Percentiles rank a stretch among this genome's conserved stretches.
Evolutionary conservation across 208 protist genomes (phyloP).

Genomic region (Chromosphaera perkinsii): DNA sequence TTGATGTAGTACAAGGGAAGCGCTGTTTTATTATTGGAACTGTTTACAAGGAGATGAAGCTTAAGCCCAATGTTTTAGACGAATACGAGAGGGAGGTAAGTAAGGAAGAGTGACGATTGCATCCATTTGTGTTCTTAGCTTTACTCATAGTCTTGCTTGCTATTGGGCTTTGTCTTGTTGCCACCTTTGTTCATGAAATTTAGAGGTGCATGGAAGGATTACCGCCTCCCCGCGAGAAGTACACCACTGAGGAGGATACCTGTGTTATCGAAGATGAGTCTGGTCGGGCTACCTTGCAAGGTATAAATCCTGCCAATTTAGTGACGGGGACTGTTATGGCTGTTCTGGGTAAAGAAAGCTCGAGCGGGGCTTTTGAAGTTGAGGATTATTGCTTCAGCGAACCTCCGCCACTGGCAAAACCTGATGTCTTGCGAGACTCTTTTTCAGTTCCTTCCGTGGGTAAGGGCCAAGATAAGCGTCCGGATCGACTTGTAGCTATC

Average conservation of each 20-base stretch:
- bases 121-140: background rate
- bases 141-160: background rate
- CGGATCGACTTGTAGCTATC: background rate
- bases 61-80: background rate
- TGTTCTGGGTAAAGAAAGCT: constrained; percentile 1
- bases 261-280: background rate
- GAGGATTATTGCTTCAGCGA: constrained; percentile 19
- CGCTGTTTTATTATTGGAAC: constrained; percentile 2
- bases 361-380: constrained; percentile 19
- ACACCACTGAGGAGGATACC: background rate
- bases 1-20: background rate
- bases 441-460: background rate
- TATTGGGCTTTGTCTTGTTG: background rate
- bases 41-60: constrained; percentile 6
- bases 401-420: background rate
- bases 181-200: too few relatives aligned
- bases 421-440: background rate
- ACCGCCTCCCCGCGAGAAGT: constrained; percentile 2
- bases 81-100: background rate
- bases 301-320: background rate
- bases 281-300: background rate
- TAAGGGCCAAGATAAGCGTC: background rate
- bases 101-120: too few relatives aligned
- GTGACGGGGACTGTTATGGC: constrained; percentile 18
- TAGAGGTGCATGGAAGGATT: background rate